Base-by-base conservation (phyloP, 2,329 filamentous ascomycete genomes). In the Rasamsonia emersonii region DNA sequence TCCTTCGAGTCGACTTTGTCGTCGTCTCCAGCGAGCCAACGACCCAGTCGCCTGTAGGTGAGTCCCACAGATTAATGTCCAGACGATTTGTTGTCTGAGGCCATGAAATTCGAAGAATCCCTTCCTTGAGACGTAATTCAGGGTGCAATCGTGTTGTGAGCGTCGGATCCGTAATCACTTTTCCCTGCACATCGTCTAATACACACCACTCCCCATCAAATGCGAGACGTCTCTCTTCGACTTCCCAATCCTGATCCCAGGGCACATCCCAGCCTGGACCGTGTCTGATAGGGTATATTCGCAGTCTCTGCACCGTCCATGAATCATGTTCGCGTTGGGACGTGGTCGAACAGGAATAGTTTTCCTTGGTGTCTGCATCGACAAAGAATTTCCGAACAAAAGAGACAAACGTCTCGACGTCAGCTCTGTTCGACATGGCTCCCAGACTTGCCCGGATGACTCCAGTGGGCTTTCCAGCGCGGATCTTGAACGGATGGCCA, bases 141-240 rank as follows among this genome's bases (percentile, higher is more conserved):
- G 34, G 51, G 44, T 27, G 51, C 45, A 9, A 96, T 67, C 11
- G 86, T 91, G 28, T 84, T 86, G 49, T 78, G 73, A 53, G 94
- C 86, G n/a, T 17, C 14, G 13, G 11, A 3, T 37, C 35, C 24
- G 20, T 24, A n/a, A 33, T 8, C 6, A 37, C 23, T 18, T 31
- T 30, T 9, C 13, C 14, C 5, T 28, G 15, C 18, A 26, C 17
- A 6, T 30, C 13, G 20, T 33, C 24, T 3, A 96, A 69, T 10
- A 98, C 65, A 59, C 89, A 96, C 89, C 91, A 98, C 62, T 96
- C 89, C 39, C 91, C 73, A 54, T 98, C 91, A 86, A 89, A 96
- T 5, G 79, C 82, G 2, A 98, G 65, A 0, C 91, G 89, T 61
- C 94, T 86, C 4, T 72, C 66, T 32, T 73, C 75, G 16, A 96